Percentiles rank a stretch among this genome's conserved stretches.
phyloP scores from a whole-genome alignment of 495 filamentous ascomycete genomes.

The Cetradonia linearis region DNA sequence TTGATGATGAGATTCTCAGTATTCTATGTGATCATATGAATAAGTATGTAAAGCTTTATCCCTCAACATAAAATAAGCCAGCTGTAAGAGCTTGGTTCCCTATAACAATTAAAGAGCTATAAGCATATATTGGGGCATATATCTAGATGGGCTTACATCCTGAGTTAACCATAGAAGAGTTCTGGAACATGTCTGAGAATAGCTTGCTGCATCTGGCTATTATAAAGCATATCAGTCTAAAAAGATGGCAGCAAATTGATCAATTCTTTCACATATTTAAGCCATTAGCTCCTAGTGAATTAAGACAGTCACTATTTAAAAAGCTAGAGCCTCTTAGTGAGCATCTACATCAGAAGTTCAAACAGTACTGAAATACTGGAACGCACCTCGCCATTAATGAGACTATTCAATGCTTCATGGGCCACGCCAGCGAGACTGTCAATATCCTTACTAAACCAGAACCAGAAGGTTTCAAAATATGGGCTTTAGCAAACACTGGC shows the following conservation, averaged over 20 bases:
- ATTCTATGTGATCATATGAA: too few relatives aligned
- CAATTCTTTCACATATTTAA: background rate
- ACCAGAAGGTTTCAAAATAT: background rate
- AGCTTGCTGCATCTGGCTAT: background rate
- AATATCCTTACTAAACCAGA: background rate
- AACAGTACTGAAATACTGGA: background rate
- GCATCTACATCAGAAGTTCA: background rate
- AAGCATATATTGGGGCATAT: background rate
- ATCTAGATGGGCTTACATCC: background rate
- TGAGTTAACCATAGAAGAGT: background rate
- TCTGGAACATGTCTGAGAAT: background rate
- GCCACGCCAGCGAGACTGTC: background rate
- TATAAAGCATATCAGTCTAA: background rate
- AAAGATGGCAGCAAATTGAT: constrained; percentile 7
- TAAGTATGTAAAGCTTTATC: too few relatives aligned
- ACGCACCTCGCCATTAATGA: background rate
- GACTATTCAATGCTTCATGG: constrained; percentile 3
- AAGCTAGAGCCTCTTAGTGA: background rate
- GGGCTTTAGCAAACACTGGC: background rate
- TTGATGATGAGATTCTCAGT: too few relatives aligned
- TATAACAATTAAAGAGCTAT: background rate
- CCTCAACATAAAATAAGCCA: too few relatives aligned
- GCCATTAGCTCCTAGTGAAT: background rate
- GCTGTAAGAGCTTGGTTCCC: too few relatives aligned
- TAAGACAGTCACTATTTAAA: background rate